Conservation (phyloP, 1,139 yeast genomes). For the Diutina ranongensis region DNA sequence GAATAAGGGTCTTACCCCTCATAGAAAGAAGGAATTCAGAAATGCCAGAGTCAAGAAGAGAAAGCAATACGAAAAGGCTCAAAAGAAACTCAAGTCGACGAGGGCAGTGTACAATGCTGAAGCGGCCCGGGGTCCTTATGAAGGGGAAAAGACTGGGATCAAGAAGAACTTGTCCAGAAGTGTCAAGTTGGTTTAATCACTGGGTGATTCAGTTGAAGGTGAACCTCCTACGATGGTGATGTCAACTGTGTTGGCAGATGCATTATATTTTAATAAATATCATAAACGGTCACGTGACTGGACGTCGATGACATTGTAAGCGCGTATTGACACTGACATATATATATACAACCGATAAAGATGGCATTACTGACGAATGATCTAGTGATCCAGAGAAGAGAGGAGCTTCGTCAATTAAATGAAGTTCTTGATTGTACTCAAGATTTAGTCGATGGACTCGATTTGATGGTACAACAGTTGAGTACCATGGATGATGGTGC, state of each 20-base stretch:
- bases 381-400: slow-evolving; percentile 32
- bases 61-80: slow-evolving; percentile 89
- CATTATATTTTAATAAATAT: too few relatives aligned
- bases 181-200: slow-evolving; percentile 45
- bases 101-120: slow-evolving; percentile 71
- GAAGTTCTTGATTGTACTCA: slow-evolving; percentile 17
- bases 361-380: neutral
- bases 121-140: slow-evolving; percentile 66
- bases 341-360: neutral
- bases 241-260: too few relatives aligned
- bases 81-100: slow-evolving; percentile 84
- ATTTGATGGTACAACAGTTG: slow-evolving; percentile 35
- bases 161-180: slow-evolving; percentile 84
- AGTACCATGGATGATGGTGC: slow-evolving; percentile 46
- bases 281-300: too few relatives aligned
- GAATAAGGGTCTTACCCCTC: slow-evolving; percentile 91
- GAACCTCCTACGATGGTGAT: too few relatives aligned
- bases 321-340: too few relatives aligned
- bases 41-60: slow-evolving; percentile 97
- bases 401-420: slow-evolving; percentile 35
- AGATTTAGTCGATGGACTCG: slow-evolving; percentile 33
- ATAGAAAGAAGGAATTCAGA: slow-evolving; percentile 85
- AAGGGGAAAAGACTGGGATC: slow-evolving; percentile 95
- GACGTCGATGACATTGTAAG: too few relatives aligned
- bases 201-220: too few relatives aligned